Percentiles rank a stretch among this genome's conserved stretches.
Conservation (phyloP, 768 basidiomycete species). For the Lactarius akahatsu region DNA sequence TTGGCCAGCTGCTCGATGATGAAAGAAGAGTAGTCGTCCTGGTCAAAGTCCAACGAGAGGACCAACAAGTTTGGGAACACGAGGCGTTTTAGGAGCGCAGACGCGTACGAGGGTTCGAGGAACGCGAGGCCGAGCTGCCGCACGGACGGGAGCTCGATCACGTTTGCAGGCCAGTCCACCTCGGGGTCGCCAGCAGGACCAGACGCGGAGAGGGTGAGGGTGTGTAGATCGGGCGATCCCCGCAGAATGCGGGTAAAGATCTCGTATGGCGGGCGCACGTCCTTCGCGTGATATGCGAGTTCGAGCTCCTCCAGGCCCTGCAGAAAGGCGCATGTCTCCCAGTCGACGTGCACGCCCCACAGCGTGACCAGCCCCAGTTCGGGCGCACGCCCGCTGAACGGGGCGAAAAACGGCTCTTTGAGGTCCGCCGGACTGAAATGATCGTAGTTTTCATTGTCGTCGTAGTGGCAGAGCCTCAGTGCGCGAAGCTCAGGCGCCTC, state of each 20-base stretch:
- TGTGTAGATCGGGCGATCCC: constrained; percentile 52
- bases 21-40: constrained; percentile 53
- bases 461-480: constrained; percentile 57
- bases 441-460: constrained; percentile 44
- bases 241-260: constrained; percentile 54
- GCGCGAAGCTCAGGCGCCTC: constrained; percentile 54
- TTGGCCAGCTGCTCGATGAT: constrained; percentile 47
- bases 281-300: constrained; percentile 59
- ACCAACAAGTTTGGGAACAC: constrained; percentile 39
- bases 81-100: constrained; percentile 37
- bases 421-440: constrained; percentile 45
- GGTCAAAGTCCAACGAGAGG: constrained; percentile 54
- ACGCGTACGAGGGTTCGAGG: constrained; percentile 35
- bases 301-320: constrained; percentile 50
- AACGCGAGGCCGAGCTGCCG: constrained; percentile 37
- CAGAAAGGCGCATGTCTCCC: constrained; percentile 51
- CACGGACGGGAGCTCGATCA: constrained; percentile 32
- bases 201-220: constrained; percentile 53
- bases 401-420: constrained; percentile 44
- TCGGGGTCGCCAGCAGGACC: constrained; percentile 50
- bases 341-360: constrained; percentile 72
- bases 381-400: constrained; percentile 55
- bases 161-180: constrained; percentile 36
- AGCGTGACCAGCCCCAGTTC: constrained; percentile 48
- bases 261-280: constrained; percentile 60